These are phyloP conservation scores for Luffa aegyptiaca DNA, from an alignment of 306 rosid species.

Conservation along the genomic window DNA sequence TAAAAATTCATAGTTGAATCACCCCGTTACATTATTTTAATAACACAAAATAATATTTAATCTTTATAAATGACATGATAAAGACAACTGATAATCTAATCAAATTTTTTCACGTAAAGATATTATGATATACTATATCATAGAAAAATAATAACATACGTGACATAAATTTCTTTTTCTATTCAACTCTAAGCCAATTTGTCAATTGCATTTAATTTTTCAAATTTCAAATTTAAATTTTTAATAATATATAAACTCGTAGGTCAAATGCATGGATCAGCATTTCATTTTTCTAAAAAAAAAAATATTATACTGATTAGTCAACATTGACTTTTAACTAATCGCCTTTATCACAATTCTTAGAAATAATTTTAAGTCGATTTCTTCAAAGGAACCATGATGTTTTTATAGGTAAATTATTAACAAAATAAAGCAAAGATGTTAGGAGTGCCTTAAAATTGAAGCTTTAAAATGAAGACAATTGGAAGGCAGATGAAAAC, in stretches of 20 bases:
- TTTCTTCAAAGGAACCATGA: neutral
- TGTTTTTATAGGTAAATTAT: neutral
- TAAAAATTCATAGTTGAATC: neutral
- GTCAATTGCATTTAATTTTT: neutral
- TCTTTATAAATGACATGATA: neutral
- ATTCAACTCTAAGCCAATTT: neutral
- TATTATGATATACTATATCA: neutral
- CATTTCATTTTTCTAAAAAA: neutral
- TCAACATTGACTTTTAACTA: neutral
- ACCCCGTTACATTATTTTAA: neutral
- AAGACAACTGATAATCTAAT: neutral
- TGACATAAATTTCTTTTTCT: neutral
- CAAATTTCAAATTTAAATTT: neutral
- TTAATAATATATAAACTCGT: neutral
- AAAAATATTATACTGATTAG: neutral
- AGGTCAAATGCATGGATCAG: neutral
- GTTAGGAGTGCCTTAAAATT: neutral
- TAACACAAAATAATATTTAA: neutral
- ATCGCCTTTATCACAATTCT: neutral
- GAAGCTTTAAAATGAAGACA: neutral
- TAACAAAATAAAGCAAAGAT: neutral
- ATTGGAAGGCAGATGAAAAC: neutral
- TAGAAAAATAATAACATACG: neutral
- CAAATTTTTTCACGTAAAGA: neutral
- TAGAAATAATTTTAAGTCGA: neutral